Base-by-base conservation (phyloP, 2,329 filamentous ascomycete genomes). In the Epichloe hybrida region DNA sequence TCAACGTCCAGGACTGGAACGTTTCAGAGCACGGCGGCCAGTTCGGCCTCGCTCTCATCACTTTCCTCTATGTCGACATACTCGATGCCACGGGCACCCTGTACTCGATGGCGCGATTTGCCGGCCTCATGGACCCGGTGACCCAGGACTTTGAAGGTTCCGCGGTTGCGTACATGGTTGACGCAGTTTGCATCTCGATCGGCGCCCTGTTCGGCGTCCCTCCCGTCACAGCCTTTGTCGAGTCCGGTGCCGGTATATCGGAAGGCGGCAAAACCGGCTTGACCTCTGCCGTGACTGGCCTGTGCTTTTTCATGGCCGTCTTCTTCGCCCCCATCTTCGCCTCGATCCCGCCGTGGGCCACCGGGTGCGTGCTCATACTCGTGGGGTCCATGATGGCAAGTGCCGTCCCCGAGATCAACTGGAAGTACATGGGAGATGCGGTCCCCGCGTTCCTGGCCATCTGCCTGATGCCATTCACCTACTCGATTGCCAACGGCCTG, bases 301-400 rank as follows among this genome's bases (percentile, higher is more conserved):
- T 94, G 47, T 89, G 84, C 69, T 95, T 95, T 73, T 84, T 95
- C 70, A 80, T 94, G 62, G 80, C 86, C 52, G 78, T 94, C 54
- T 94, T 94, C 74, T 94, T 94, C 63, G 88, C 88, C 0, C 88
- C 88, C 0, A 91, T 94, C 52, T 94, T 94, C 62, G 88, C 88
- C 9, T 90, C 86, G 0, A 93, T 94, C 52, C 88, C 88, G 4
- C 83, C 88, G 0, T 94, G 87, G 86, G 88, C 88, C 3, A 95
- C 88, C 0, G 88, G 88, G 46, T 89, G 85, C 63, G 89, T 89
- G n/a, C 76, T 94, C 27, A 76, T 95, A 58, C 80, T 95, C 39
- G 87, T 95, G 50, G 88, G 88, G n/a, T 82, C 83, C 20, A 84
- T 94, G 76, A 94, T 94, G 88, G 81, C 84, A 51, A 77, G 80